Base-by-base conservation (phyloP, 305 asterid species). In the Salvia sclarea region DNA sequence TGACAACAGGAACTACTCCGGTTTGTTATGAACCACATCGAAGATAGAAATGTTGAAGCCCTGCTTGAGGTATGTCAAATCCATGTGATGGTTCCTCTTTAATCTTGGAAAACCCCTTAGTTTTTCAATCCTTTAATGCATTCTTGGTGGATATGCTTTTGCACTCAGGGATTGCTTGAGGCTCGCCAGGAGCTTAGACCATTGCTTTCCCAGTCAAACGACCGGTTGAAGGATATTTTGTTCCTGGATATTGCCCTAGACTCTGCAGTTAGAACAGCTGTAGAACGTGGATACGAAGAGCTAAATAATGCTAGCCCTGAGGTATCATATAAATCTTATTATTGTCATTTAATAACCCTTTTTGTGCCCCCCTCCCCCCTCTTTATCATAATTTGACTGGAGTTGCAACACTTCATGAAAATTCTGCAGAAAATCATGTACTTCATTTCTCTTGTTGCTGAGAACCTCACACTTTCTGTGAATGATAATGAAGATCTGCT, bases 121-220 rank as follows among this genome's bases (percentile, higher is more conserved):
- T 66, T 58, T 49, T 65, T 54, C 35, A 45, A 69, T 63, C 58
- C 25, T 11, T 69, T 12, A 18, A 66, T 59, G 4, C 52, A 45
- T 69, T 64, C 47, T 43, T 64, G 53, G 50, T 60, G 69, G 49
- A 65, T 55, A 44, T 61, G 38, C 70, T 76, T 64, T 72, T 67
- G 55, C 57, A 25, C 53, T 61, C 83, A 95, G 99, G 93, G 93
- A 74, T 80, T 95, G 89, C 83, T 95, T 61, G 99, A 95, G 88
- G 96, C 97, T 77, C 97, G 99, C 74, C 86, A 86, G 78, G 98
- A 88, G 88, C 89, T 95, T 76, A 86, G 95, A 79, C 98, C 99
- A 70, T 76, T 90, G 84, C 90, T 95, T 76, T 82, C 73, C 74
- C 74, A 84, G 75, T 75, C 91, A 8, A 91, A 84, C 35, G 71